A percentile compares a stretch with the other conserved stretches of the same genome.
These are phyloP conservation scores for Tardiomyces depauwii DNA, from an alignment of 1,139 yeast genomes.

Conservation along the genomic window DNA sequence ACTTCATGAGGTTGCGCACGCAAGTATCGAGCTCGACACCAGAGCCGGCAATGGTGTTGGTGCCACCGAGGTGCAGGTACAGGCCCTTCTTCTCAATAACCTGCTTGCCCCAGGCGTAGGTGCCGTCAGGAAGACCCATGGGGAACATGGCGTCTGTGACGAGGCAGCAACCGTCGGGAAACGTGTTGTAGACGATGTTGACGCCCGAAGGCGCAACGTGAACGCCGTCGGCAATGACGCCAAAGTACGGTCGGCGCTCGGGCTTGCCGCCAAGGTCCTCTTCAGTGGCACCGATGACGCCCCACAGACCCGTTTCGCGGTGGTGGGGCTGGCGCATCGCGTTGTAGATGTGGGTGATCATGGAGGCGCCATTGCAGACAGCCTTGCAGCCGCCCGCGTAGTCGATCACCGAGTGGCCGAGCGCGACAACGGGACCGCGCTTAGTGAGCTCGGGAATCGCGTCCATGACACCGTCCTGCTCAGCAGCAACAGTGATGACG, in stretches of 20 bases:
- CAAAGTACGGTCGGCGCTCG: conserved; percentile 37
- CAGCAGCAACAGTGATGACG: conserved; percentile 55
- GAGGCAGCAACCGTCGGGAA: conserved; percentile 44
- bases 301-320: conserved; percentile 49
- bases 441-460: conserved; percentile 33
- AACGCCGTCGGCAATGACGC: conserved; percentile 51
- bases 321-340: conserved; percentile 65
- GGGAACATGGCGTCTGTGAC: conserved; percentile 52
- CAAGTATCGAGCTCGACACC: conserved; percentile 48
- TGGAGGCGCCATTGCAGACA: conserved; percentile 40
- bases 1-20: conserved; percentile 40
- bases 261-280: conserved; percentile 13
- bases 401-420: conserved; percentile 48
- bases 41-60: conserved; percentile 53
- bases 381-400: conserved; percentile 41
- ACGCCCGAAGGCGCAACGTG: conserved; percentile 53
- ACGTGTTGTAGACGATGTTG: conserved; percentile 41
- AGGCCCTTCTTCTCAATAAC: conserved; percentile 40
- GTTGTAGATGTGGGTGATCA: conserved; percentile 54
- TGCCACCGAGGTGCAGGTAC: conserved; percentile 40
- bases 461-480: conserved; percentile 43
- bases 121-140: conserved; percentile 35
- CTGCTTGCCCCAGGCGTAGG: conserved; percentile 29
- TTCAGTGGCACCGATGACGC: conserved; percentile 34
- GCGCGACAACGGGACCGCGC: conserved; percentile 35